phyloP scores from a whole-genome alignment of 106 monocot genomes.

The Acanthochlamys bracteata region DNA sequence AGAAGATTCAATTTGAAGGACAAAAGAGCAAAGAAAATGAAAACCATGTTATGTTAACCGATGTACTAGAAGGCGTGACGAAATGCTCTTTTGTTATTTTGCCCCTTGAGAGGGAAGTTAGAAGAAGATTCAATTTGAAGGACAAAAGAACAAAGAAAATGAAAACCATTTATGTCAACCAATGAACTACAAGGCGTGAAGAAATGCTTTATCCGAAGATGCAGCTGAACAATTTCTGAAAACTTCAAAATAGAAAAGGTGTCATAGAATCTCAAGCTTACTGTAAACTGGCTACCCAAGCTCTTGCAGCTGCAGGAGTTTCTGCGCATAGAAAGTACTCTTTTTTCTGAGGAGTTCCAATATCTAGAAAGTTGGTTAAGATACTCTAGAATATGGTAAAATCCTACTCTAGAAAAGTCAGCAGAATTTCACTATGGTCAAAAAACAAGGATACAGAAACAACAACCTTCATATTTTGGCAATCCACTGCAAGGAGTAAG shows the following conservation, averaged over 20 bases:
- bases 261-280: slow-evolving; percentile 43
- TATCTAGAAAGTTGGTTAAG: slow-evolving; percentile 58
- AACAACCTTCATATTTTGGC: slow-evolving; percentile 94
- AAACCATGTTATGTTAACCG: no score
- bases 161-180: no score
- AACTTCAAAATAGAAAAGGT: neutral
- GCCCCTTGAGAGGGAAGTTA: no score
- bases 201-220: neutral
- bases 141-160: no score
- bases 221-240: neutral
- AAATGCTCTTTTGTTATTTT: no score
- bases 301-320: slow-evolving; percentile 96
- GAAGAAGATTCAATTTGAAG: no score
- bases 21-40: no score
- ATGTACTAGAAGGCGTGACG: no score
- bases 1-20: no score
- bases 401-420: neutral
- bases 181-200: neutral
- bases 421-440: neutral
- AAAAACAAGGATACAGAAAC: slow-evolving; percentile 83
- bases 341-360: slow-evolving; percentile 93
- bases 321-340: slow-evolving; percentile 96
- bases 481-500: slow-evolving; percentile 50
- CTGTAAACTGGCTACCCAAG: slow-evolving; percentile 98
- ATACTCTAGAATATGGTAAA: slow-evolving; percentile 1